These are phyloP conservation scores for Clitopilus passeckerianus DNA, from an alignment of 768 basidiomycete genomes.

Conservation along the genomic window DNA sequence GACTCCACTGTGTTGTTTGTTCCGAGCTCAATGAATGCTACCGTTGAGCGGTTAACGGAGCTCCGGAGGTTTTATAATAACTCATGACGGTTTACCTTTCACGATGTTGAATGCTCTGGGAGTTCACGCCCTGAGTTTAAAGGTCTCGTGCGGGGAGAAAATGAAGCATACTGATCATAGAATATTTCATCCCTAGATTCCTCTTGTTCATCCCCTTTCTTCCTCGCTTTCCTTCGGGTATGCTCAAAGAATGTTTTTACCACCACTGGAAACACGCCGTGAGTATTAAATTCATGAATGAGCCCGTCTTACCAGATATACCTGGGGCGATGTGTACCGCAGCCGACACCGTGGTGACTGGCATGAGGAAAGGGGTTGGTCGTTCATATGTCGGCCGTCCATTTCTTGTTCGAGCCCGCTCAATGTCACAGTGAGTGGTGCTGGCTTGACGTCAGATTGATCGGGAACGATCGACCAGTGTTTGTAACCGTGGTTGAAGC, in stretches of 20 bases:
- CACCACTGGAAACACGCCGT: conserved; percentile 31
- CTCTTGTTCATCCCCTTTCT: conserved; percentile 28
- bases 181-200: conserved; percentile 58
- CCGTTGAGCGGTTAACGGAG: background rate
- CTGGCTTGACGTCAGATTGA: conserved; percentile 19
- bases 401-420: no score
- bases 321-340: conserved; percentile 52
- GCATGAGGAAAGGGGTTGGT: conserved; percentile 23
- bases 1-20: conserved; percentile 67
- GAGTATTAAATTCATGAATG: background rate
- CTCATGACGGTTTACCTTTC: conserved; percentile 27
- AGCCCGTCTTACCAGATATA: conserved; percentile 11
- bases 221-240: conserved; percentile 34
- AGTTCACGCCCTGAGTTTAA: background rate
- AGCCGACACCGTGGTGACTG: conserved; percentile 49
- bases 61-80: background rate
- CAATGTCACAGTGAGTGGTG: background rate
- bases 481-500: conserved; percentile 11
- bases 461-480: conserved; percentile 3
- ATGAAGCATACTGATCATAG: conserved; percentile 55
- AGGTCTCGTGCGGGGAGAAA: background rate
- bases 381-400: background rate
- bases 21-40: conserved; percentile 61
- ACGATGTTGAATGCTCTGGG: conserved; percentile 65
- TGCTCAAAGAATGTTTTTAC: conserved; percentile 49